Evolutionary conservation across 805 yeast species (phyloP).

Genomic region (Candida chauliodis): DNA sequence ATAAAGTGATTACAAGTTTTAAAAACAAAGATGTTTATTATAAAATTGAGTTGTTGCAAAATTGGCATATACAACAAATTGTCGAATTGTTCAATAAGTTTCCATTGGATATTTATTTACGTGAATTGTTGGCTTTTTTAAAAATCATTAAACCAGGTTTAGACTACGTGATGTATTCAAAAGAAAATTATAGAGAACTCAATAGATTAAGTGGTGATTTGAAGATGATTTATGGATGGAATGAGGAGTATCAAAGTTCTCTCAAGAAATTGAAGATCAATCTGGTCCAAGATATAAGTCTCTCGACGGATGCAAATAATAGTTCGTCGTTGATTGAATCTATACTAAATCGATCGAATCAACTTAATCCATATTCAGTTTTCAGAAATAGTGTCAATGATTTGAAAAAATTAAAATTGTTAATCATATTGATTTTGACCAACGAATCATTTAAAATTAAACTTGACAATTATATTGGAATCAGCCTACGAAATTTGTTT

Average conservation of each 20-base stretch:
- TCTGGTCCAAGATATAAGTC: background rate
- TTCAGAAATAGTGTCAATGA: constrained; percentile 5
- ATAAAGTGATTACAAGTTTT: constrained; percentile 10
- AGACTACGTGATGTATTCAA: constrained; percentile 11
- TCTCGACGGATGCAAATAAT: background rate
- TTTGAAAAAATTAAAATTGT: background rate
- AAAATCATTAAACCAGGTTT: constrained; percentile 17
- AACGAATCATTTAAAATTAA: background rate
- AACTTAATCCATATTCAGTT: constrained; percentile 8
- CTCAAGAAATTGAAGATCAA: background rate
- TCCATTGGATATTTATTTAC: constrained; percentile 29
- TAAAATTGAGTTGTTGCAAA: constrained; percentile 12
- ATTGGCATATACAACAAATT: constrained; percentile 30
- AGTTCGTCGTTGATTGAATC: constrained; percentile 1
- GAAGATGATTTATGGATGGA: constrained; percentile 1
- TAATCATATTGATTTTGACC: background rate
- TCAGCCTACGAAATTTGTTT: background rate
- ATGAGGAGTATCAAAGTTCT: constrained; percentile 1
- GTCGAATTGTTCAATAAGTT: constrained; percentile 25
- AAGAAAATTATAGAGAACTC: constrained; percentile 1
- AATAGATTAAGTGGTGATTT: constrained; percentile 4
- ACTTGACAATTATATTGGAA: background rate
- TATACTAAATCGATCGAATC: background rate
- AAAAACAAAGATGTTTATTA: constrained; percentile 10
- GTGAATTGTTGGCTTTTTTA: constrained; percentile 19